Evolutionary conservation across 208 protist genomes (phyloP).

Genomic region (Leishmania guyanensis): DNA sequence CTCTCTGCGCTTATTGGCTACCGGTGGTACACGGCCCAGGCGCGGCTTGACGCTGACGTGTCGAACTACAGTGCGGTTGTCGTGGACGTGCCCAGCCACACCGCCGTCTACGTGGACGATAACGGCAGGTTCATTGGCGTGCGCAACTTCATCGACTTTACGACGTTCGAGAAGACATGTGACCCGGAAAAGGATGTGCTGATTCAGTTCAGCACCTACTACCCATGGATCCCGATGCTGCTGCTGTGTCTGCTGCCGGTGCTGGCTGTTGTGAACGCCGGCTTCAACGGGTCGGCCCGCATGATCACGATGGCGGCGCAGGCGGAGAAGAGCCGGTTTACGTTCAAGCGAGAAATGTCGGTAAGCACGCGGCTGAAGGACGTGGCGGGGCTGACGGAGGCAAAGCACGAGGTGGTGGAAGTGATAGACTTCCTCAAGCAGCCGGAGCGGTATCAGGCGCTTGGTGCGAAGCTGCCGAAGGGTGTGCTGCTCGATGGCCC

Average conservation of each 20-base stretch:
- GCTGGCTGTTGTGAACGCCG: slow-evolving; percentile 47
- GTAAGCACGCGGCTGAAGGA: slow-evolving; percentile 73
- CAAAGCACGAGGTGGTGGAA: slow-evolving; percentile 89
- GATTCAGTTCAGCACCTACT: slow-evolving; percentile 57
- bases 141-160: slow-evolving; percentile 75
- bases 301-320: slow-evolving; percentile 30
- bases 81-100: slow-evolving; percentile 57
- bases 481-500: slow-evolving; percentile 96
- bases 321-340: slow-evolving; percentile 64
- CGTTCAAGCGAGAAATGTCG: slow-evolving; percentile 69
- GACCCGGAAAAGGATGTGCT: slow-evolving; percentile 67
- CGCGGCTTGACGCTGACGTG: slow-evolving; percentile 46
- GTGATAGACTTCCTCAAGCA: slow-evolving; percentile 96
- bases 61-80: slow-evolving; percentile 52
- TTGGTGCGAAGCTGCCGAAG: slow-evolving; percentile 96
- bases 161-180: slow-evolving; percentile 58
- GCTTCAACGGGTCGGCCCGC: slow-evolving; percentile 50
- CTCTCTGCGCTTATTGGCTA: slow-evolving; percentile 35
- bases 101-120: slow-evolving; percentile 55
- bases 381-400: slow-evolving; percentile 85
- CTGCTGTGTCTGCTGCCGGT: slow-evolving; percentile 73
- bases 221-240: slow-evolving; percentile 81
- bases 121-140: slow-evolving; percentile 56
- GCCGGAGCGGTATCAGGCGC: slow-evolving; percentile 90
- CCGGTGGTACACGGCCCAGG: slow-evolving; percentile 40